Evolutionary conservation across 2,329 filamentous ascomycete species (phyloP).

Genomic region (Colletotrichum shisoi): DNA sequence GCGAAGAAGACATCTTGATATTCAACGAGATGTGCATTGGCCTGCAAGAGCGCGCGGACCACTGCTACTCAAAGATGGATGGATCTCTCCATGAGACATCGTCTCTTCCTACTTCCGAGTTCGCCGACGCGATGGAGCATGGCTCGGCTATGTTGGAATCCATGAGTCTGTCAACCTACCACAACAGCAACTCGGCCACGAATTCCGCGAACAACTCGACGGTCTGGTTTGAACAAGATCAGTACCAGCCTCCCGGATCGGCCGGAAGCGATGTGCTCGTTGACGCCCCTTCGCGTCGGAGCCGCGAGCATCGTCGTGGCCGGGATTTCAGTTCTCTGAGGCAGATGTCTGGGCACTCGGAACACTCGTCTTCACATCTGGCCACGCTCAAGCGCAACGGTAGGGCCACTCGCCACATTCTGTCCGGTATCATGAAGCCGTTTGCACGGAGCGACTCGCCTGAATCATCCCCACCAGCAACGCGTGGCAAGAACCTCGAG

Average conservation of each 20-base stretch:
- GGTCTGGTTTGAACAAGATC: conserved; percentile 47
- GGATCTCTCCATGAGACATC: conserved; percentile 52
- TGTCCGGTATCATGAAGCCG: conserved; percentile 57
- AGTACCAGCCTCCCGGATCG: conserved; percentile 38
- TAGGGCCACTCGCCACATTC: conserved; percentile 51
- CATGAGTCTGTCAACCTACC: conserved; percentile 48
- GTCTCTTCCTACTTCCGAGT: conserved; percentile 47
- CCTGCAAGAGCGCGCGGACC: conserved; percentile 61
- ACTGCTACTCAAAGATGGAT: conserved; percentile 61
- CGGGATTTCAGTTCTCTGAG: conserved; percentile 32
- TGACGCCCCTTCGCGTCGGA: conserved; percentile 26
- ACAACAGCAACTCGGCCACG: conserved; percentile 41
- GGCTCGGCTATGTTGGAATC: conserved; percentile 50
- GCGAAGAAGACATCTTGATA: conserved; percentile 60
- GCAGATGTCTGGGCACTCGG: conserved; percentile 40
- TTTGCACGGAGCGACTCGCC: conserved; percentile 53
- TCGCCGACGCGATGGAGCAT: conserved; percentile 60
- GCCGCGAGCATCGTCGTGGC: conserved; percentile 38
- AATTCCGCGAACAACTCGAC: conserved; percentile 38
- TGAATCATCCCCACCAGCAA: conserved; percentile 43
- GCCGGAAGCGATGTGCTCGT: conserved; percentile 41
- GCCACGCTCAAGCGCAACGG: conserved; percentile 48
- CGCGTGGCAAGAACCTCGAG: conserved; percentile 36
- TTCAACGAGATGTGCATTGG: conserved; percentile 62
- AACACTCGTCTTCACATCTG: conserved; percentile 38